A percentile compares a stretch with the other conserved stretches of the same genome.
phyloP scores from a whole-genome alignment of 441 rosid genomes.

The Metrosideros polymorpha region DNA sequence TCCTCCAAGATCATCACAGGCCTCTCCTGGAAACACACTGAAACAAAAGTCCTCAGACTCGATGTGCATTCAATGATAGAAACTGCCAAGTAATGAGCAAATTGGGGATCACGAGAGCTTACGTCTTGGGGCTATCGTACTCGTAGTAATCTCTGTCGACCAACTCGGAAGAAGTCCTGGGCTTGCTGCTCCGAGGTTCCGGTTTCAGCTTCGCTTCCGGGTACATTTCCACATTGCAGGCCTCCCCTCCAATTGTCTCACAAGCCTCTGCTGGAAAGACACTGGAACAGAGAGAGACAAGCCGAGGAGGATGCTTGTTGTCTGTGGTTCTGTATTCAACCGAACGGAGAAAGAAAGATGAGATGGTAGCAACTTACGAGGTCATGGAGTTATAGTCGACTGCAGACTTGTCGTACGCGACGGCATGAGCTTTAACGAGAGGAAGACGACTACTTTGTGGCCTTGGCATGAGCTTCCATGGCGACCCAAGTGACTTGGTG shows the following conservation, averaged over 20 bases:
- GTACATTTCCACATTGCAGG: slow-evolving; percentile 51
- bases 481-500: slow-evolving; percentile 10
- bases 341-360: neutral
- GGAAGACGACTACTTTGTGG: slow-evolving; percentile 3
- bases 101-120: neutral
- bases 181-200: slow-evolving; percentile 14
- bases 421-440: slow-evolving; percentile 19
- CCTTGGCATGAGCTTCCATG: slow-evolving; percentile 16
- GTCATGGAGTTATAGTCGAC: slow-evolving; percentile 46
- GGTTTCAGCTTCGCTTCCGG: slow-evolving; percentile 55
- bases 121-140: slow-evolving; percentile 58
- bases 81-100: neutral
- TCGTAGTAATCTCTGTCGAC: slow-evolving; percentile 56
- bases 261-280: slow-evolving; percentile 92
- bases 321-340: neutral
- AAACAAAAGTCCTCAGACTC: neutral
- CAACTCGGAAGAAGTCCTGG: slow-evolving; percentile 21
- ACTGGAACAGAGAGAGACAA: slow-evolving; percentile 12
- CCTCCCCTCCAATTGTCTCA: slow-evolving; percentile 66
- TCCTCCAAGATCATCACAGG: slow-evolving; percentile 88
- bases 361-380: slow-evolving; percentile 37
- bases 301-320: neutral
- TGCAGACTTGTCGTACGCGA: slow-evolving; percentile 20
- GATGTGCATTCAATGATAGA: neutral
- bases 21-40: slow-evolving; percentile 72